phyloP scores from a whole-genome alignment of 306 rosid genomes.

The barrel medic (Medicago truncatula) region DNA sequence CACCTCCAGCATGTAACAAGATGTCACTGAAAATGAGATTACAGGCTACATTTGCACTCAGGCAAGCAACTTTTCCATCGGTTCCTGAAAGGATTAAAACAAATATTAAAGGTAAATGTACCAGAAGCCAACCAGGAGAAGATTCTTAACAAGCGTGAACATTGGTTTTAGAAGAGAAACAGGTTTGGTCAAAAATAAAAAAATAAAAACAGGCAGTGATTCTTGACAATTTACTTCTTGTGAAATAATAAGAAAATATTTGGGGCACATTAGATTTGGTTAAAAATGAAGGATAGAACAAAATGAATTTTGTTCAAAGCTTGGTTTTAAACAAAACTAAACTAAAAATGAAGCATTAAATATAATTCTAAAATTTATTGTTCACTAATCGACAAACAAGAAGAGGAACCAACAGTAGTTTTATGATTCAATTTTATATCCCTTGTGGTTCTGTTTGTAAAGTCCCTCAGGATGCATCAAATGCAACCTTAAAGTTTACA shows the following conservation, averaged over 20 bases:
- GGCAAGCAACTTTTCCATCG: slow-evolving; percentile 69
- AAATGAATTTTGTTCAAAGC: neutral
- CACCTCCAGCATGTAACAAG: slow-evolving; percentile 58
- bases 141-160: neutral
- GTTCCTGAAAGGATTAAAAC: slow-evolving; percentile 65
- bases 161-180: no score
- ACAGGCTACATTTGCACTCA: slow-evolving; percentile 73
- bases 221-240: slow-evolving; percentile 10
- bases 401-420: neutral
- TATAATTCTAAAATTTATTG: neutral
- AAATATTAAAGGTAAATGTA: slow-evolving; percentile 26
- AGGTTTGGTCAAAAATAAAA: neutral
- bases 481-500: neutral
- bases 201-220: neutral
- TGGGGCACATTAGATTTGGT: neutral
- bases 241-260: neutral
- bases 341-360: slow-evolving; percentile 7
- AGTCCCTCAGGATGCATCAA: neutral
- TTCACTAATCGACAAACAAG: neutral
- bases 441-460: neutral
- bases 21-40: slow-evolving; percentile 79
- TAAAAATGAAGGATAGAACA: neutral
- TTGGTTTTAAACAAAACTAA: neutral
- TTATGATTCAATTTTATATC: neutral
- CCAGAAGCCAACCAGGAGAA: slow-evolving; percentile 11